These are phyloP conservation scores for Aspergillus proliferans DNA, from an alignment of 2,329 filamentous ascomycete genomes.

Conservation along the genomic window DNA sequence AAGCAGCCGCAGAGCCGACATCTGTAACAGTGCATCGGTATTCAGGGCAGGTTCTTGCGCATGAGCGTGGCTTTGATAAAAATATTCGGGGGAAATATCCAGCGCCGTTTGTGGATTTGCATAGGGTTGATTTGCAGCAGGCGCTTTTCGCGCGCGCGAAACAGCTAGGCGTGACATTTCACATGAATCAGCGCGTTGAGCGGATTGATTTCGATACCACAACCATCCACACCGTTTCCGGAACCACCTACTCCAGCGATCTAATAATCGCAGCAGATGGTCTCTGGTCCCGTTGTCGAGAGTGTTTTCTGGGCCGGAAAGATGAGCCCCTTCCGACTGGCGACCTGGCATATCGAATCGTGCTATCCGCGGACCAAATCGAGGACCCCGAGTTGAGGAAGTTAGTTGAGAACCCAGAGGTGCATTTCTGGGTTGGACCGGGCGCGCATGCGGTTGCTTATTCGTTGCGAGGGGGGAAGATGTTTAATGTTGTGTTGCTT, in stretches of 20 bases:
- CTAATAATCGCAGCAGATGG: constrained; percentile 60
- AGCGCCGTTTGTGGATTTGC: constrained; percentile 55
- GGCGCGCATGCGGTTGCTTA: constrained; percentile 58
- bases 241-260: constrained; percentile 43
- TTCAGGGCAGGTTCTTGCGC: constrained; percentile 30
- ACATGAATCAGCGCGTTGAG: constrained; percentile 45
- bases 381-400: constrained; percentile 45
- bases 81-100: constrained; percentile 51
- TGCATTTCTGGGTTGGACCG: constrained; percentile 60
- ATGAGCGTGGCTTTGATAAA: constrained; percentile 47
- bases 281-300: constrained; percentile 54
- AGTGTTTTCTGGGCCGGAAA: constrained; percentile 41
- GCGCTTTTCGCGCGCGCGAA: constrained; percentile 47
- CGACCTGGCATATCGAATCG: constrained; percentile 60
- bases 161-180: constrained; percentile 49
- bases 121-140: constrained; percentile 56
- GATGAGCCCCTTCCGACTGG: constrained; percentile 54
- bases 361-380: constrained; percentile 49
- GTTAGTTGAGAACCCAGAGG: constrained; percentile 48
- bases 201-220: constrained; percentile 30
- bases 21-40: constrained; percentile 31
- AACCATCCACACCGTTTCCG: constrained; percentile 35
- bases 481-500: constrained; percentile 62
- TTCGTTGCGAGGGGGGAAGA: constrained; percentile 48
- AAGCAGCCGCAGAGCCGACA: constrained; percentile 25